These are phyloP conservation scores for Xylaria polymorpha DNA, from an alignment of 2,329 filamentous ascomycete species.

Conservation along the genomic window DNA sequence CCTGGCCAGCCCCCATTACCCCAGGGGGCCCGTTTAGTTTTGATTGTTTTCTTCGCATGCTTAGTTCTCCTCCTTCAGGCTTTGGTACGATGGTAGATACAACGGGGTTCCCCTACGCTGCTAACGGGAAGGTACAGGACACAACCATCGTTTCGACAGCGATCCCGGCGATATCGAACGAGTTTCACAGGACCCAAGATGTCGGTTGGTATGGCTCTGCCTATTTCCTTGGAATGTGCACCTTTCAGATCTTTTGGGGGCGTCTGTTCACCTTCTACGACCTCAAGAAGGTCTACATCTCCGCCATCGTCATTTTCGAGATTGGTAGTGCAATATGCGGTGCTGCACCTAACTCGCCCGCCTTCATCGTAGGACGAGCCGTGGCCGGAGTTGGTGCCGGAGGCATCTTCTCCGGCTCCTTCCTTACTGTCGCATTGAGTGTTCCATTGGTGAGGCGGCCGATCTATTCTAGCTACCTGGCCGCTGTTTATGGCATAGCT, in stretches of 20 bases:
- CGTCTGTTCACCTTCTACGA: constrained; percentile 21
- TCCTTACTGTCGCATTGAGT: constrained; percentile 20
- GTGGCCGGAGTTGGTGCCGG: constrained; percentile 18
- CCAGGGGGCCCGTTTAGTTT: background rate
- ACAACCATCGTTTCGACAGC: constrained; percentile 23
- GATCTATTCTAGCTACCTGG: constrained; percentile 14
- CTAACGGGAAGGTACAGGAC: constrained; percentile 4
- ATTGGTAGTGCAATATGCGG: constrained; percentile 20
- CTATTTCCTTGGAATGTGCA: constrained; percentile 16
- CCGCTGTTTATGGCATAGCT: constrained; percentile 4
- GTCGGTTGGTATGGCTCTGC: constrained; percentile 26
- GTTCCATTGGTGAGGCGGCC: constrained; percentile 17
- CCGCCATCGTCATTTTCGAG: constrained; percentile 25
- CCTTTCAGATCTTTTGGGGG: constrained; percentile 25
- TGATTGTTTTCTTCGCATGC: background rate
- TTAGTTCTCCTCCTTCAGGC: background rate
- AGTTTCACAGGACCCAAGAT: constrained; percentile 14
- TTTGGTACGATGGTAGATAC: background rate
- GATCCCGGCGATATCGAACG: constrained; percentile 17
- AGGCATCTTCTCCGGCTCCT: constrained; percentile 19
- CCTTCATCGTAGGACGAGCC: constrained; percentile 24
- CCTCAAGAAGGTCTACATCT: constrained; percentile 20
- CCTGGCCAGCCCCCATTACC: background rate
- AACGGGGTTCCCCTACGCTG: background rate
- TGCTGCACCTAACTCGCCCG: constrained; percentile 12